Evolutionary conservation across 2,329 filamentous ascomycete species (phyloP).

Genomic region (Diaporthe humulicola): DNA sequence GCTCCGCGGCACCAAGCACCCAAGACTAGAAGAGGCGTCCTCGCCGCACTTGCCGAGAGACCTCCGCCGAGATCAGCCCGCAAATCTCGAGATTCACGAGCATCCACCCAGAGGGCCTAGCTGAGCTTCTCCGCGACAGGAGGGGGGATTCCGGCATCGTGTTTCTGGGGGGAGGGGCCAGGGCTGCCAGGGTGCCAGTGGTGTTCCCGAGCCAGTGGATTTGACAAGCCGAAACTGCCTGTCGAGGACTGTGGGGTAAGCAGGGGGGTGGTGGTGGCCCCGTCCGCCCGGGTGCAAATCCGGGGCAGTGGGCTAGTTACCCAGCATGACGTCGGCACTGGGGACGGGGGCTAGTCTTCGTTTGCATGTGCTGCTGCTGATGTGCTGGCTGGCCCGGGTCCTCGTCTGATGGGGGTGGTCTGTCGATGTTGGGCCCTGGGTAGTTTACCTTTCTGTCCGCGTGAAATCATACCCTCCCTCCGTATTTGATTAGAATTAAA

Average conservation of each 20-base stretch:
- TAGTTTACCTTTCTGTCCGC: not conserved
- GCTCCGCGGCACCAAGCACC: not conserved
- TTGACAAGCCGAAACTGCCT: not conserved
- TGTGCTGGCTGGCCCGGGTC: constrained; percentile 10
- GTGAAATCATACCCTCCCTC: not conserved
- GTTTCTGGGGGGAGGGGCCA: not conserved
- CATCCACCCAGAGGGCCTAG: not conserved
- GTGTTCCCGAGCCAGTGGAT: constrained; percentile 23
- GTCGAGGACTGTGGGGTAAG: constrained; percentile 27
- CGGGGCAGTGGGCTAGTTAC: constrained; percentile 21
- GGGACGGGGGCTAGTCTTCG: not conserved
- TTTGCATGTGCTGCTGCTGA: constrained; percentile 7
- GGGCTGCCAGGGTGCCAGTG: not conserved
- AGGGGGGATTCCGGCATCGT: not conserved
- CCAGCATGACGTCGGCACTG: constrained; percentile 17
- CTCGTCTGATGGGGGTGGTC: not conserved
- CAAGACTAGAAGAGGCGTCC: not conserved
- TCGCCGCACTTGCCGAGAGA: constrained; percentile 24
- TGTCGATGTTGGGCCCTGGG: not conserved
- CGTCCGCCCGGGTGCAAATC: constrained; percentile 5
- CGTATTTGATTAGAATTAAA: not conserved
- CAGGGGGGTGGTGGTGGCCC: constrained; percentile 23
- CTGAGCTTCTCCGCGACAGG: constrained; percentile 15
- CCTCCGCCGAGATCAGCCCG: constrained; percentile 15
- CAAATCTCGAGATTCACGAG: constrained; percentile 20